Evolutionary conservation across 495 filamentous ascomycete species (phyloP).

Genomic region (Friedmanniomyces simplex): DNA sequence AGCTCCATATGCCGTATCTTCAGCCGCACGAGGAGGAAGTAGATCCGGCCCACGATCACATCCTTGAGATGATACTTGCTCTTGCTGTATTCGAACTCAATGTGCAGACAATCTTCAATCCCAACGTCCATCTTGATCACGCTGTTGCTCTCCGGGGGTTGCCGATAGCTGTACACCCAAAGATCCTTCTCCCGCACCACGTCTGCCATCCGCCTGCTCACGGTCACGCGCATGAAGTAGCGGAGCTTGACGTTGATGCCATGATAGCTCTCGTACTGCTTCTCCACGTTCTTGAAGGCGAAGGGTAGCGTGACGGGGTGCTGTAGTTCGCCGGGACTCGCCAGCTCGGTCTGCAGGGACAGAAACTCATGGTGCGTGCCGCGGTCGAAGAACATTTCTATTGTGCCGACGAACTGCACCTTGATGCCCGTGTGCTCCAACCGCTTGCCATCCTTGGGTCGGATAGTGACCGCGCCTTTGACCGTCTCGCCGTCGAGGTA

Average conservation of each 20-base stretch:
- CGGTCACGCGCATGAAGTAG: slow-evolving; percentile 96
- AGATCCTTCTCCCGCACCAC: slow-evolving; percentile 98
- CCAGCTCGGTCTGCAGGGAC: slow-evolving; percentile 88
- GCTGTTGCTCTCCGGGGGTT: slow-evolving; percentile 95
- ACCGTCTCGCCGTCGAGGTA: slow-evolving; percentile 99
- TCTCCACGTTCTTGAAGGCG: slow-evolving; percentile 99
- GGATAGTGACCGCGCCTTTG: slow-evolving; percentile 84
- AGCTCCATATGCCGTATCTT: slow-evolving; percentile 99
- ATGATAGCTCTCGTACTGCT: slow-evolving; percentile 99
- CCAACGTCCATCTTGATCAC: slow-evolving; percentile 99
- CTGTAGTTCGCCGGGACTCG: slow-evolving; percentile 90
- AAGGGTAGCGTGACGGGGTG: slow-evolving; percentile 98
- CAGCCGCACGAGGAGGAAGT: slow-evolving; percentile 91
- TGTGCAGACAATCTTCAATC: slow-evolving; percentile 98
- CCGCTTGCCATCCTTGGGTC: slow-evolving; percentile 96
- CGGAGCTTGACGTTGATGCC: slow-evolving; percentile 98
- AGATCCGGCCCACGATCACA: slow-evolving; percentile 97
- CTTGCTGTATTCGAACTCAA: slow-evolving; percentile 99
- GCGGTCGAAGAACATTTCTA: slow-evolving; percentile 99
- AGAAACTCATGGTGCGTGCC: slow-evolving; percentile 99
- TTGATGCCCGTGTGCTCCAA: slow-evolving; percentile 99
- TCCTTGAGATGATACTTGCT: slow-evolving; percentile 99
- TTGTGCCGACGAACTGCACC: slow-evolving; percentile 98
- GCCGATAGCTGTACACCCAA: slow-evolving; percentile 98
- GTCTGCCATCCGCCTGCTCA: slow-evolving; percentile 92